Evolutionary conservation across 1,139 yeast species (phyloP).

Genomic region (Sugiyamaella xylanicola): DNA sequence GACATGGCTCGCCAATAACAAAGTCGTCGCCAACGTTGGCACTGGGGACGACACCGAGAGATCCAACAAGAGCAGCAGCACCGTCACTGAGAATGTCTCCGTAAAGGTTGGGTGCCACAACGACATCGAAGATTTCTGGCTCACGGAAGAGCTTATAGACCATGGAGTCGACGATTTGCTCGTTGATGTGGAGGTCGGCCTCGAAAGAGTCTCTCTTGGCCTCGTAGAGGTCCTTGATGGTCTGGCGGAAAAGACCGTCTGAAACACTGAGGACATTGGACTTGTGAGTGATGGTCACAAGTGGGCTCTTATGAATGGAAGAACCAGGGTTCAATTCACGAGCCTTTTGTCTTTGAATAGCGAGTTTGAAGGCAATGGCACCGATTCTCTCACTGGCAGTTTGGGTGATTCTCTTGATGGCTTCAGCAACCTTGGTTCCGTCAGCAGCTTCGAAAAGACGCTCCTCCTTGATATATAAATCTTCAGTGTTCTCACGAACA

Average conservation of each 20-base stretch:
- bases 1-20: constrained; percentile 99
- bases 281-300: constrained; percentile 93
- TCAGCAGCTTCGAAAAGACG: constrained; percentile 67
- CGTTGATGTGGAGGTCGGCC: constrained; percentile 56
- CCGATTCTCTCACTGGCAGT: constrained; percentile 84
- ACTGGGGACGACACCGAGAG: constrained; percentile 96
- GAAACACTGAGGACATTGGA: constrained; percentile 90
- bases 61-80: constrained; percentile 98
- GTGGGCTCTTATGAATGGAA: constrained; percentile 51
- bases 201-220: constrained; percentile 58
- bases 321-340: constrained; percentile 63
- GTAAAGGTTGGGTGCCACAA: constrained; percentile 96
- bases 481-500: constrained; percentile 98
- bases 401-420: constrained; percentile 93
- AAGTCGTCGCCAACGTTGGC: constrained; percentile 96
- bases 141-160: constrained; percentile 98
- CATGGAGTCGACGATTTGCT: constrained; percentile 98
- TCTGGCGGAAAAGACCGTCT: constrained; percentile 95
- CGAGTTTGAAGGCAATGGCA: constrained; percentile 87
- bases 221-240: constrained; percentile 75
- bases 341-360: constrained; percentile 82
- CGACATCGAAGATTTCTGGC: constrained; percentile 95
- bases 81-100: constrained; percentile 98
- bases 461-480: constrained; percentile 93
- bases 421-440: constrained; percentile 90